phyloP scores from a whole-genome alignment of 331 rosid genomes.

The Phaseolus coccineus region DNA sequence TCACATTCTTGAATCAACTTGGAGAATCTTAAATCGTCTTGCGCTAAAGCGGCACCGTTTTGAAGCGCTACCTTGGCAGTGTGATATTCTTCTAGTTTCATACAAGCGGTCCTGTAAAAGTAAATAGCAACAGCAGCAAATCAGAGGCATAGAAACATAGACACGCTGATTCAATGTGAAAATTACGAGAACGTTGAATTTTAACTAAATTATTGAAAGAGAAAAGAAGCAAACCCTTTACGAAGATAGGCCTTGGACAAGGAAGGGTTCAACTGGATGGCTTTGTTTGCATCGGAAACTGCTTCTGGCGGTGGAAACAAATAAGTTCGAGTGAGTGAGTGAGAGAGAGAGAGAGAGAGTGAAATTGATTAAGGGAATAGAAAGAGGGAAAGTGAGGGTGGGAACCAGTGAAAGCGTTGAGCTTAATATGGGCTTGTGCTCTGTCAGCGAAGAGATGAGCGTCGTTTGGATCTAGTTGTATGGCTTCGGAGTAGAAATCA shows the following conservation, averaged over 20 bases:
- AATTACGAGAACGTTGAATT: not conserved
- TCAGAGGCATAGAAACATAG: not conserved
- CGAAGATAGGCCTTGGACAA: conserved; percentile 78
- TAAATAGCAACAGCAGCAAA: not conserved
- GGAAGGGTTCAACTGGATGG: conserved; percentile 67
- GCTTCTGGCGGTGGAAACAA: conserved; percentile 62
- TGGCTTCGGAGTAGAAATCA: conserved; percentile 67
- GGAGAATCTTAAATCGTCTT: conserved; percentile 65
- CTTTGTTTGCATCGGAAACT: conserved; percentile 82
- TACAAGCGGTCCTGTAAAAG: conserved; percentile 71
- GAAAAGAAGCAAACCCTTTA: conserved; percentile 60
- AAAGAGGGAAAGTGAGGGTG: not conserved
- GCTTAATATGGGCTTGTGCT: conserved; percentile 91
- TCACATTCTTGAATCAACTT: conserved; percentile 74
- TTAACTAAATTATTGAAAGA: not conserved
- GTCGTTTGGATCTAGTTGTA: conserved; percentile 59
- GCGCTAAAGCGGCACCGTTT: conserved; percentile 70
- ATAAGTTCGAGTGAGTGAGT: not conserved
- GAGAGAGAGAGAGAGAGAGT: not conserved
- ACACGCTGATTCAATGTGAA: too few relatives aligned
- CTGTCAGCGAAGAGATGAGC: conserved; percentile 75
- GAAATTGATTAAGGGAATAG: not conserved
- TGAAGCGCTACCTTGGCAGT: conserved; percentile 87
- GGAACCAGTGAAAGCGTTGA: conserved; percentile 63
- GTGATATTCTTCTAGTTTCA: conserved; percentile 81